Conservation (phyloP, 2,329 filamentous ascomycete genomes). For the Hypoxylon sp. region DNA sequence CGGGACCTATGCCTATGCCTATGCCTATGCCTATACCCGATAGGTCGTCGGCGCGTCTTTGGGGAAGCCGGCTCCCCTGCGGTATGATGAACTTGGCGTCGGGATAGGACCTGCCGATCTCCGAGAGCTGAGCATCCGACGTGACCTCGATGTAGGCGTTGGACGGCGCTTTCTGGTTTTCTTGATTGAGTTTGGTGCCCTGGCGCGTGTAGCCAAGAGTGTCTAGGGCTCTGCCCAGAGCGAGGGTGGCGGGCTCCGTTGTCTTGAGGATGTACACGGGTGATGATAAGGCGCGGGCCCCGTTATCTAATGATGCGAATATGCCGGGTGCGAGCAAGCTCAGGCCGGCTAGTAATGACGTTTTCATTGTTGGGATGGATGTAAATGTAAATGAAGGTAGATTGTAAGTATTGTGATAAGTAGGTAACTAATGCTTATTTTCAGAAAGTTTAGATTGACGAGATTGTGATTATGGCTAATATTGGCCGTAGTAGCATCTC, state of each 20-base stretch:
- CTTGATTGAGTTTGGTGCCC: slow-evolving; percentile 5
- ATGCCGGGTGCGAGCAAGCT: slow-evolving; percentile 24
- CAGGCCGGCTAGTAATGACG: slow-evolving; percentile 17
- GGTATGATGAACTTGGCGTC: slow-evolving; percentile 50
- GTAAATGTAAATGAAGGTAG: background rate
- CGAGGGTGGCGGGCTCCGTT: slow-evolving; percentile 36
- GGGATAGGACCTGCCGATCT: slow-evolving; percentile 41
- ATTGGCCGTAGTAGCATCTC: background rate
- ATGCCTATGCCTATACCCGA: too few relatives aligned
- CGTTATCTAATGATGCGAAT: slow-evolving; percentile 7
- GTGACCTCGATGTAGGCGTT: slow-evolving; percentile 46
- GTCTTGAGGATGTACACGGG: slow-evolving; percentile 49
- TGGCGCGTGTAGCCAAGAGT: slow-evolving; percentile 47
- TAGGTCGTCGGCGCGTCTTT: background rate
- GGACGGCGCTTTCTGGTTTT: slow-evolving; percentile 6
- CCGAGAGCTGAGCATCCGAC: slow-evolving; percentile 38
- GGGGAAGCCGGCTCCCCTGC: slow-evolving; percentile 3
- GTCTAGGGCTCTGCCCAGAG: slow-evolving; percentile 45
- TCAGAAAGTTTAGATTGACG: background rate
- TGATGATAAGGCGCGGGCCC: slow-evolving; percentile 17
- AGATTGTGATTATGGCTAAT: background rate
- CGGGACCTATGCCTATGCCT: background rate
- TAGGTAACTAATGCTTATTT: background rate
- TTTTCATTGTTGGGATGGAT: slow-evolving; percentile 20
- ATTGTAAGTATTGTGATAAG: background rate